phyloP scores from a whole-genome alignment of 164 flowering plant genomes.

The Vitis amurensis region DNA sequence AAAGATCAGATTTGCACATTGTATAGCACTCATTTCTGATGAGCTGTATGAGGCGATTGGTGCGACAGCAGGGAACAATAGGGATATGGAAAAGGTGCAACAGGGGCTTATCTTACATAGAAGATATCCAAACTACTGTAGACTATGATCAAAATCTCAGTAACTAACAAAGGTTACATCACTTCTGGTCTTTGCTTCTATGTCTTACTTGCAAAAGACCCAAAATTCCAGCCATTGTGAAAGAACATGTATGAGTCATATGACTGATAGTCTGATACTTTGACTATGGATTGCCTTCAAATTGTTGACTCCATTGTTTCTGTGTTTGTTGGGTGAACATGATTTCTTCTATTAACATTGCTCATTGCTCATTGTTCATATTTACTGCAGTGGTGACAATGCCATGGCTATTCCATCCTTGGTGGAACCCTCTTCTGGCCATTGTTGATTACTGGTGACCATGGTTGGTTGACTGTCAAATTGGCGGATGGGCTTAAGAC shows the following conservation, averaged over 20 bases:
- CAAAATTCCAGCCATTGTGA: too few species aligned
- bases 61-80: slow-evolving; percentile 10
- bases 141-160: slow-evolving; percentile 12
- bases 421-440: slow-evolving; percentile 19
- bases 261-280: too few species aligned
- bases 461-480: slow-evolving; percentile 17
- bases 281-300: too few species aligned
- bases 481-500: slow-evolving; percentile 7
- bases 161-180: too few species aligned
- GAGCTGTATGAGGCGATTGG: slow-evolving; percentile 21
- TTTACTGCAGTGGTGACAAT: slow-evolving; percentile 23
- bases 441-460: slow-evolving; percentile 15
- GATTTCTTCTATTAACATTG: too few species aligned
- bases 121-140: slow-evolving; percentile 10
- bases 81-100: slow-evolving; percentile 27
- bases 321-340: too few species aligned
- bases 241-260: too few species aligned
- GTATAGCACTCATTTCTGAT: slow-evolving; percentile 16
- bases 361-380: neutral
- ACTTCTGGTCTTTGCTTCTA: too few species aligned
- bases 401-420: slow-evolving; percentile 21
- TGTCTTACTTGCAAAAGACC: too few species aligned
- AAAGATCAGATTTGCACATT: slow-evolving; percentile 12
- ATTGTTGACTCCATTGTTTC: too few species aligned
- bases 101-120: slow-evolving; percentile 7